These are phyloP conservation scores for Pleurotus platypus DNA, from an alignment of 768 basidiomycete genomes.

Conservation along the genomic window DNA sequence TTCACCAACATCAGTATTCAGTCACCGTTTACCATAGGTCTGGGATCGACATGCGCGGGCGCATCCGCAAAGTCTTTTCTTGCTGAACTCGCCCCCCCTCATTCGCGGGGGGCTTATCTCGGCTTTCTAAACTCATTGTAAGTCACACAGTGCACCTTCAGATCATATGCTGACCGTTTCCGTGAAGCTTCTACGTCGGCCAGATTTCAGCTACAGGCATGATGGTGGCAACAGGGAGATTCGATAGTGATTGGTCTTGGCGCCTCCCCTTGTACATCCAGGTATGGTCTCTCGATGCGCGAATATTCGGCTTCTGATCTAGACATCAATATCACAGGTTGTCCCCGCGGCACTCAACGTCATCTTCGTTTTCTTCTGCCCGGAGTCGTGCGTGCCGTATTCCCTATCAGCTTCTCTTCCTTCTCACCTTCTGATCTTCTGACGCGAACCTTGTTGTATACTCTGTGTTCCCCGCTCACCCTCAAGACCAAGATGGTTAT, in stretches of 20 bases:
- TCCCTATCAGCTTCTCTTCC: not conserved
- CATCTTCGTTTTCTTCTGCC: constrained; percentile 41
- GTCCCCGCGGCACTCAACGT: constrained; percentile 47
- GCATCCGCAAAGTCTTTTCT: constrained; percentile 49
- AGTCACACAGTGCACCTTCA: constrained; percentile 9
- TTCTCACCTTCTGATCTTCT: not conserved
- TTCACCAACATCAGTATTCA: not conserved
- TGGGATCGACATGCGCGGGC: constrained; percentile 41
- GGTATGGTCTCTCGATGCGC: constrained; percentile 15
- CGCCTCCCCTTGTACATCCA: constrained; percentile 49
- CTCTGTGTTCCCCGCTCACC: not conserved
- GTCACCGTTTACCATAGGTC: constrained; percentile 18
- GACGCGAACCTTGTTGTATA: not conserved
- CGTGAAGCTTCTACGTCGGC: constrained; percentile 43
- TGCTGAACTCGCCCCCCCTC: constrained; percentile 46
- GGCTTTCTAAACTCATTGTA: constrained; percentile 53
- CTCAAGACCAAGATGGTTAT: constrained; percentile 48
- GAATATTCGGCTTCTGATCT: not conserved
- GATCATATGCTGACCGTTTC: not conserved
- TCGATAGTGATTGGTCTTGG: constrained; percentile 40
- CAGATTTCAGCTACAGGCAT: constrained; percentile 54
- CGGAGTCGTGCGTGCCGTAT: constrained; percentile 40
- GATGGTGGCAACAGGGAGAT: constrained; percentile 48
- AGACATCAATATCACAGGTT: constrained; percentile 18
- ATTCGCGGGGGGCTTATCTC: constrained; percentile 44